These are phyloP conservation scores for Gastrolobium bilobum DNA, from an alignment of 306 rosid species.

Conservation along the genomic window DNA sequence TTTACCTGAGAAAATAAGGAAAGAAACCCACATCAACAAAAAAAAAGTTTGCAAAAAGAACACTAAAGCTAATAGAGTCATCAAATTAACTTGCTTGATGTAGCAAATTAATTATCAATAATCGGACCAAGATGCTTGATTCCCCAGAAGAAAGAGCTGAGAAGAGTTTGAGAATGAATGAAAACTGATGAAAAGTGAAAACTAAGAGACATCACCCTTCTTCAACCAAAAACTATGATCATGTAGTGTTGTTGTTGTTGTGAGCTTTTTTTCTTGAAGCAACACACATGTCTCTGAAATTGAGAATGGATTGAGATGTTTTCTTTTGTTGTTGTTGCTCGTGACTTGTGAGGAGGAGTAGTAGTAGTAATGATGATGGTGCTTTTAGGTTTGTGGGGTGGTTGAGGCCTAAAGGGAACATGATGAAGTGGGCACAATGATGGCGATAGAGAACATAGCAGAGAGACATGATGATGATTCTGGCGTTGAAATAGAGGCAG, in stretches of 20 bases:
- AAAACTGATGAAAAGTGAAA: constrained; percentile 1
- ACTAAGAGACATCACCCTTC: not conserved
- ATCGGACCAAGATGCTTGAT: constrained; percentile 97
- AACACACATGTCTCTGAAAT: constrained; percentile 29
- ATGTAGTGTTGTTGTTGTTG: not conserved
- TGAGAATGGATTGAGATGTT: constrained; percentile 10
- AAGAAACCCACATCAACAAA: constrained; percentile 36
- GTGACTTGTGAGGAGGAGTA: not conserved
- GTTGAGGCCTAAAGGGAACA: constrained; percentile 53
- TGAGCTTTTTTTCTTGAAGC: not conserved
- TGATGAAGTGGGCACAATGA: constrained; percentile 70
- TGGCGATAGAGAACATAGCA: constrained; percentile 67
- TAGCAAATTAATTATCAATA: constrained; percentile 55
- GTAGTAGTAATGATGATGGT: constrained; percentile 59
- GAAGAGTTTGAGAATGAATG: constrained; percentile 14
- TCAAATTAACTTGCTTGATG: constrained; percentile 53
- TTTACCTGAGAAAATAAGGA: constrained; percentile 28
- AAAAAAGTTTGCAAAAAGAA: constrained; percentile 43
- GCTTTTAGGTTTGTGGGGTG: constrained; percentile 60
- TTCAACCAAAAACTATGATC: constrained; percentile 38
- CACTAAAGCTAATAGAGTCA: constrained; percentile 30
- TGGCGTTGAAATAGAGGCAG: constrained; percentile 62
- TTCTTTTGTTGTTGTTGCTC: not conserved
- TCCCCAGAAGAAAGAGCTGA: constrained; percentile 59
- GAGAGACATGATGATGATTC: constrained; percentile 65